Conservation (phyloP, 225 moss, liverwort and hornwort species). For the Climacium dendroides region DNA sequence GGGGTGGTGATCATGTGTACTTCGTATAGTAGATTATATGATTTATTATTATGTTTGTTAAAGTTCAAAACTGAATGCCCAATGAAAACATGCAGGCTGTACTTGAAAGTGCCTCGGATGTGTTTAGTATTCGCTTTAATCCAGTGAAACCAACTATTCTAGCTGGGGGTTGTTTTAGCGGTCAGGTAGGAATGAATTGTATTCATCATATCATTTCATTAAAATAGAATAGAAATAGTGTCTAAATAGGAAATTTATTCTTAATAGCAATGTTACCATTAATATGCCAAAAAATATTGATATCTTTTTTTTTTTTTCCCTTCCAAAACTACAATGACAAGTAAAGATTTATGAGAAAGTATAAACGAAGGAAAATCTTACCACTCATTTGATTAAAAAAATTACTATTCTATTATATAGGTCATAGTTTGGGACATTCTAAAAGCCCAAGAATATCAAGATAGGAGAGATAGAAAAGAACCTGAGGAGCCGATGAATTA, state of each 20-base stretch:
- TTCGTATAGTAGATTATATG: background rate
- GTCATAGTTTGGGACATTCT: constrained; percentile 74
- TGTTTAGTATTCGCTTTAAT: constrained; percentile 76
- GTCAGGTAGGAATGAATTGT: constrained; percentile 31
- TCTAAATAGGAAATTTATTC: background rate
- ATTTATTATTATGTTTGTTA: background rate
- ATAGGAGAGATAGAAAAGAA: constrained; percentile 61
- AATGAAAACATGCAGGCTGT: constrained; percentile 29
- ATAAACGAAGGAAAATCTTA: background rate
- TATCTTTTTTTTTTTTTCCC: background rate
- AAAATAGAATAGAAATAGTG: background rate
- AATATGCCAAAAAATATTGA: background rate
- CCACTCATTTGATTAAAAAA: background rate
- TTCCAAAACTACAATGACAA: background rate
- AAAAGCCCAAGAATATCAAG: constrained; percentile 55
- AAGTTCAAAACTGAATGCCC: too few relatives aligned
- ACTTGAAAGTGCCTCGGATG: constrained; percentile 62
- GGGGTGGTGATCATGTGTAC: rapidly evolving
- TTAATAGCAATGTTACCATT: background rate
- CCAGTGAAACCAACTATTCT: constrained; percentile 55
- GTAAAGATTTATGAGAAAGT: background rate
- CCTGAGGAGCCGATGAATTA: constrained; percentile 20
- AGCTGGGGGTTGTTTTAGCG: constrained; percentile 85
- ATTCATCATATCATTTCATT: background rate
- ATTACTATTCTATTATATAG: background rate